Percentiles rank a stretch among this genome's conserved stretches.
Evolutionary conservation across 129 eudicot species (phyloP).

Genomic region (Saussurea involucrata): DNA sequence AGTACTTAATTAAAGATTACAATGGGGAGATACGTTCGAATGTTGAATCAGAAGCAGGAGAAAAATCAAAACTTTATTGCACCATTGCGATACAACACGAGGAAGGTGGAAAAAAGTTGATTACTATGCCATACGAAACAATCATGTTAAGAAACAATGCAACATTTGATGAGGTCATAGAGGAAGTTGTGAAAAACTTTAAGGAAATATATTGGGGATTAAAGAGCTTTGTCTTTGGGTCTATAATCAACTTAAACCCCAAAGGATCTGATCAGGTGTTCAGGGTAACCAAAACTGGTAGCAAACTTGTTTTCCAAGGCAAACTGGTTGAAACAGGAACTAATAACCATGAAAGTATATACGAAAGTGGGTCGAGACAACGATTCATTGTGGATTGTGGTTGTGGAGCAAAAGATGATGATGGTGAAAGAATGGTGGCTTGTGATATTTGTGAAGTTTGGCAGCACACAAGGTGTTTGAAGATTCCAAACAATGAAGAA

Average conservation of each 20-base stretch:
- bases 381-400: constrained; percentile 48
- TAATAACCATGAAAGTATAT: constrained; percentile 27
- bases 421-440: constrained; percentile 87
- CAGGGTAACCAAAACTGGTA: constrained; percentile 39
- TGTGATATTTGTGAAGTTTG: constrained; percentile 93
- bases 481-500: constrained; percentile 64
- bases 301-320: constrained; percentile 54
- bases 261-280: constrained; percentile 54
- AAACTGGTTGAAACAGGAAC: constrained; percentile 22
- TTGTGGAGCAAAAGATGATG: constrained; percentile 80
- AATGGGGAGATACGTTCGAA: constrained; percentile 13
- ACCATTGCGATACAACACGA: constrained; percentile 30
- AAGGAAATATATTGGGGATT: constrained; percentile 63
- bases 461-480: constrained; percentile 85
- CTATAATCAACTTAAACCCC: constrained; percentile 36
- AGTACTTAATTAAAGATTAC: constrained; percentile 63
- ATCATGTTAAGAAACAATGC: constrained; percentile 42
- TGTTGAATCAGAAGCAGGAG: constrained; percentile 17
- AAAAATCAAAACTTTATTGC: constrained; percentile 41
- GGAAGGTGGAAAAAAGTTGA: constrained; percentile 21
- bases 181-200: constrained; percentile 58
- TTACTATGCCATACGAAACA: constrained; percentile 48
- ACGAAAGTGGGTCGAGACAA: constrained; percentile 28
- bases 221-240: constrained; percentile 35
- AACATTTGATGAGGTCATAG: constrained; percentile 57